Percentiles rank a stretch among this genome's conserved stretches.
phyloP scores from a whole-genome alignment of 2,329 filamentous ascomycete species.

The Zymoseptoria brevis region DNA sequence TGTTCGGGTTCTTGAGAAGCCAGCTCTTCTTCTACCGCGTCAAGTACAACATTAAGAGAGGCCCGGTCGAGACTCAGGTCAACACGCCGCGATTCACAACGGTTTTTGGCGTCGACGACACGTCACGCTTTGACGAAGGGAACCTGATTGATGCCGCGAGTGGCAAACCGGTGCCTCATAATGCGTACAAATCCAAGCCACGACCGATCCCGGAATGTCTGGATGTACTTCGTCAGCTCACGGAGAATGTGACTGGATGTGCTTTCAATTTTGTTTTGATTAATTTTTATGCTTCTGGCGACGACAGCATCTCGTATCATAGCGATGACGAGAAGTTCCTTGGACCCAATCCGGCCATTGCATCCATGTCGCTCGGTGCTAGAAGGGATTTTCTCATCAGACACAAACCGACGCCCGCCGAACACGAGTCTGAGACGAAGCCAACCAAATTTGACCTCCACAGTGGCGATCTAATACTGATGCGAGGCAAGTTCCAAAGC shows the following conservation, averaged over 20 bases:
- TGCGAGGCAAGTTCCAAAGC: slow-evolving; percentile 66
- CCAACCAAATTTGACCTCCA: slow-evolving; percentile 38
- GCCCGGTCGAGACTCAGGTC: slow-evolving; percentile 54
- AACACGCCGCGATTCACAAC: slow-evolving; percentile 54
- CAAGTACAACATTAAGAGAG: slow-evolving; percentile 54
- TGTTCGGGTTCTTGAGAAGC: slow-evolving; percentile 65
- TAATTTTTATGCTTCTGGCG: slow-evolving; percentile 73
- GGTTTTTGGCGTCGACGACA: slow-evolving; percentile 56
- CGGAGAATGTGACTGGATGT: slow-evolving; percentile 59
- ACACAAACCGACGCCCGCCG: slow-evolving; percentile 54
- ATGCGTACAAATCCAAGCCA: slow-evolving; percentile 50
- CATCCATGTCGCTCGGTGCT: slow-evolving; percentile 65
- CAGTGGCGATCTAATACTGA: slow-evolving; percentile 61
- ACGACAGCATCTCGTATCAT: slow-evolving; percentile 72
- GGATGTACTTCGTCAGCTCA: slow-evolving; percentile 52
- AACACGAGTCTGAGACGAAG: slow-evolving; percentile 30
- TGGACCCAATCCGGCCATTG: slow-evolving; percentile 60
- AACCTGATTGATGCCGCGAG: slow-evolving; percentile 37
- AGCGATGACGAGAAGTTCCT: slow-evolving; percentile 75
- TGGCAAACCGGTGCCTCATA: slow-evolving; percentile 31
- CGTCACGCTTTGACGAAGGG: slow-evolving; percentile 47
- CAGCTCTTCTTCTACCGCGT: slow-evolving; percentile 49
- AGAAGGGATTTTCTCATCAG: slow-evolving; percentile 70
- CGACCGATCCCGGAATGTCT: slow-evolving; percentile 65
- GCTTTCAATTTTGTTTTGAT: slow-evolving; percentile 72